These are phyloP conservation scores for Clohesyomyces aquaticus DNA, from an alignment of 495 filamentous ascomycete genomes.

Conservation along the genomic window DNA sequence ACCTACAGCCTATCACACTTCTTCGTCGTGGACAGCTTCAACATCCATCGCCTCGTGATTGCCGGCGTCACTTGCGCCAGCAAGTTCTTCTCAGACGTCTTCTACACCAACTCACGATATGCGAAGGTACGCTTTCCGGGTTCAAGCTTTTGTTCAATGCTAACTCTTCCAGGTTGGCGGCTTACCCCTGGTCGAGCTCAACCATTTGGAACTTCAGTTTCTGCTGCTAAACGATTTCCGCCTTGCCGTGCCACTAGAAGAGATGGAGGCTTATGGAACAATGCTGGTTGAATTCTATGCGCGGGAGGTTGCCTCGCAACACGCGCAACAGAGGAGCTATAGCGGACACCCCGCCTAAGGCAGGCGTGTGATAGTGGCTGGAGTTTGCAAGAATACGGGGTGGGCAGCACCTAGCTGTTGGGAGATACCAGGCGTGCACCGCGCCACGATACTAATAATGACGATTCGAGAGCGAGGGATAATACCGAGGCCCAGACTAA, in stretches of 20 bases:
- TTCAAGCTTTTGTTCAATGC: not conserved
- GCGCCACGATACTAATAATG: not conserved
- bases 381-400: not conserved
- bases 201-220: constrained; percentile 97
- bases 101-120: constrained; percentile 99
- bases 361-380: not conserved
- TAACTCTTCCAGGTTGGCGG: constrained; percentile 75
- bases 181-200: constrained; percentile 92
- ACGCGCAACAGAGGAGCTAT: constrained; percentile 39
- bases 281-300: constrained; percentile 99
- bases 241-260: constrained; percentile 89
- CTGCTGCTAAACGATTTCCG: constrained; percentile 96
- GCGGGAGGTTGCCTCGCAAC: constrained; percentile 80
- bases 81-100: constrained; percentile 99
- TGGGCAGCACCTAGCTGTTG: not conserved
- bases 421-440: not conserved
- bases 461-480: not conserved
- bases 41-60: constrained; percentile 97
- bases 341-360: constrained; percentile 9
- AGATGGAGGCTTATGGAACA: constrained; percentile 95
- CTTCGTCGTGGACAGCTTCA: constrained; percentile 98
- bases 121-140: constrained; percentile 74
- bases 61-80: constrained; percentile 97
- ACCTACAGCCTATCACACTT: constrained; percentile 72
- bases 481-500: not conserved